phyloP scores from a whole-genome alignment of 140 eudicot genomes.

The Oenanthe javanica region DNA sequence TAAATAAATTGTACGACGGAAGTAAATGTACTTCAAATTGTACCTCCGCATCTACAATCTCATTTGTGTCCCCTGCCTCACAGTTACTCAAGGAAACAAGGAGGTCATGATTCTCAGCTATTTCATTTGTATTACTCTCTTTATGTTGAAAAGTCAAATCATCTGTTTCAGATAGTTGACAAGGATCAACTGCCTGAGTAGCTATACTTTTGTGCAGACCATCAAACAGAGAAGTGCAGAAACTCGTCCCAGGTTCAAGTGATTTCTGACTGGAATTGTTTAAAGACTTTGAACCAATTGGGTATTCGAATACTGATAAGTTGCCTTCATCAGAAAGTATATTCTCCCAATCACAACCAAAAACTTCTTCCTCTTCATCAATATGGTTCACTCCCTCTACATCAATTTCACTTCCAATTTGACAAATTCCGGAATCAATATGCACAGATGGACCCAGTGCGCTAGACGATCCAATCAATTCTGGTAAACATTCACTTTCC shows the following conservation, averaged over 20 bases:
- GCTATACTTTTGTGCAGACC: constrained; percentile 19
- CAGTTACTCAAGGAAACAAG: constrained; percentile 29
- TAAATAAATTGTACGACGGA: background rate
- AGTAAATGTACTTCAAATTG: background rate
- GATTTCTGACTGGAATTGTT: constrained; percentile 23
- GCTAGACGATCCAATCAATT: constrained; percentile 23
- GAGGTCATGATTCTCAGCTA: constrained; percentile 21
- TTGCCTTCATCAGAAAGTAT: constrained; percentile 57
- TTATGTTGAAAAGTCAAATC: constrained; percentile 28
- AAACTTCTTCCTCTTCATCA: constrained; percentile 40
- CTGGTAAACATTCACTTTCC: constrained; percentile 18
- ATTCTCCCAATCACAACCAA: constrained; percentile 64
- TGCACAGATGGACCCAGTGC: constrained; percentile 26
- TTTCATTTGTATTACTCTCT: constrained; percentile 30
- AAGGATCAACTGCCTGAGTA: constrained; percentile 11
- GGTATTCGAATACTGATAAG: constrained; percentile 59
- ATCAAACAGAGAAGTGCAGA: constrained; percentile 10
- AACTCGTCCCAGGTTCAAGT: constrained; percentile 25
- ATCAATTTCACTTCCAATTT: constrained; percentile 21
- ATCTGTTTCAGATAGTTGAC: constrained; percentile 24
- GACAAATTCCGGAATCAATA: constrained; percentile 20
- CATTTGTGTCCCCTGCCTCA: constrained; percentile 29
- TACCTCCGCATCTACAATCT: constrained; percentile 64
- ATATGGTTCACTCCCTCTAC: constrained; percentile 23
- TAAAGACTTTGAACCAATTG: constrained; percentile 31